phyloP scores from a whole-genome alignment of 2,329 filamentous ascomycete genomes.

The Graphiopsis chlorocephala region DNA sequence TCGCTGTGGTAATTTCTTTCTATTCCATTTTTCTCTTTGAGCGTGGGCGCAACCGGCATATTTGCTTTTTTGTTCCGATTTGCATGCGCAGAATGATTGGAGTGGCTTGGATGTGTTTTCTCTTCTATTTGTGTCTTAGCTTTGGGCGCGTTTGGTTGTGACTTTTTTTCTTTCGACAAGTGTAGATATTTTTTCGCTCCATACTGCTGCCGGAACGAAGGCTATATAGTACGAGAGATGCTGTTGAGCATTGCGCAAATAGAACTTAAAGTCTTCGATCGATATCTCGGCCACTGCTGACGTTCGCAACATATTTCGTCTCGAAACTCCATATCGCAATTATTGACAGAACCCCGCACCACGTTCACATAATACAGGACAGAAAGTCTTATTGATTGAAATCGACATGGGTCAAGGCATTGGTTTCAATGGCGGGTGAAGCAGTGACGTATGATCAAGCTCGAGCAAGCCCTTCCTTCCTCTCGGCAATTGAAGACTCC shows the following conservation, averaged over 20 bases:
- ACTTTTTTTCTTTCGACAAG: background rate
- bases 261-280: background rate
- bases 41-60: background rate
- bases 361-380: background rate
- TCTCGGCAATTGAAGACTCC: constrained; percentile 10
- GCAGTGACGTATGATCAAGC: constrained; percentile 1
- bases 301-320: background rate
- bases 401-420: background rate
- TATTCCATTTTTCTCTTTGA: background rate
- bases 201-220: background rate
- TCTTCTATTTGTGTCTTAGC: constrained; percentile 2
- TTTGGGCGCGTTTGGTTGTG: background rate
- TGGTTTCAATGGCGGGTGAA: background rate
- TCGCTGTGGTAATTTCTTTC: background rate
- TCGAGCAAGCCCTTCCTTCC: background rate
- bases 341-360: background rate
- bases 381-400: background rate
- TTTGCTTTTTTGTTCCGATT: background rate
- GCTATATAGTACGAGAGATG: background rate
- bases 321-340: background rate
- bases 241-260: background rate
- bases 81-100: background rate
- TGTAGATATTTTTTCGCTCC: background rate
- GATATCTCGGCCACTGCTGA: background rate
- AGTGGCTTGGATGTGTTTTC: background rate